Base-by-base conservation (phyloP, 139 green algal species). In the Penium margaritaceum region DNA sequence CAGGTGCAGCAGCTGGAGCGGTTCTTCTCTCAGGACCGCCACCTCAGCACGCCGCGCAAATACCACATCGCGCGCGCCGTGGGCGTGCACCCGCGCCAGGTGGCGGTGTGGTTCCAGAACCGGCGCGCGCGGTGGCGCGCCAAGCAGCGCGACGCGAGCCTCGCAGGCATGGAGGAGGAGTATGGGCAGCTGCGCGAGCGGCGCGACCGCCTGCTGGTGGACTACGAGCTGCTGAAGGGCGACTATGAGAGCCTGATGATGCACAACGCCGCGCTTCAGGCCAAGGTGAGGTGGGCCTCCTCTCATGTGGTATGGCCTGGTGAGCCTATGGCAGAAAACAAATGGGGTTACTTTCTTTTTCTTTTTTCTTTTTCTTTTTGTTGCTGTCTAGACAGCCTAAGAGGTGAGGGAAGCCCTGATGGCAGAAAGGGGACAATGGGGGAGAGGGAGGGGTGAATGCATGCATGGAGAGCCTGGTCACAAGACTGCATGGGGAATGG, bases 81-180 rank as follows among this genome's bases (percentile, higher is more conserved):
- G 3, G 63, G 63, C 33, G 35, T 70, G 63, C 36, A 21, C 21
- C 63, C 34, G 63, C 63, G 36, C n/a, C 63, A 70, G 63, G 36
- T 70, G 34, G 33, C 63, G 5, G 36, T 54, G 9, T 70, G 63
- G 63, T 70, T 70, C 7, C 63, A 70, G 37, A 70, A 70, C 37
- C 63, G 63, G 36, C 36, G 63, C 0, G 63, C 63, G n/a, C 63
- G 63, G 37, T 36, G 36, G 36, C 35, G 37, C 21, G 19, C 33
- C 30, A 70, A 54, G 63, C n/a, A 57, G 36, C 24, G 29, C 33
- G 35, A 70, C 33, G 27, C 19, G 9, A 34, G 55, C 34, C 34
- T 70, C 19, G 35, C 19, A 14, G 29, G 41, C 43, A 33, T 63
- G 47, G 47, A 65, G 47, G 24, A 21, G 58, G 32, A 66, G 58